Evolutionary conservation across 805 yeast species (phyloP).

Genomic region (Maudiozyma saulgeensis): DNA sequence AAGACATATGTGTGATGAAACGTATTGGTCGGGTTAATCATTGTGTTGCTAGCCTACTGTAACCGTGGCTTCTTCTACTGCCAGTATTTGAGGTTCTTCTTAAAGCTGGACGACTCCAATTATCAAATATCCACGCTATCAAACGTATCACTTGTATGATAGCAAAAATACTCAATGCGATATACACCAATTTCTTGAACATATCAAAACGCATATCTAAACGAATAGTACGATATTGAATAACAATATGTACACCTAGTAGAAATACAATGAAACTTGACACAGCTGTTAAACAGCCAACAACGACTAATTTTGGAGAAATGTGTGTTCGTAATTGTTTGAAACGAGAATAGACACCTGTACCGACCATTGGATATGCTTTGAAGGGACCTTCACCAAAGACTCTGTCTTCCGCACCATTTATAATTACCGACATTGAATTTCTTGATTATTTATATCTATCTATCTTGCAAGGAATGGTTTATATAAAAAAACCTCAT

Average conservation of each 20-base stretch:
- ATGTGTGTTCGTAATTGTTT: not conserved
- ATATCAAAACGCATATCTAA: conserved; percentile 9
- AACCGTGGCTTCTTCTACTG: not conserved
- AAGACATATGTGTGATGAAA: too few species aligned
- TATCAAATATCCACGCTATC: conserved; percentile 1
- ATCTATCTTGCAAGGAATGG: too few species aligned
- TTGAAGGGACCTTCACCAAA: conserved; percentile 13
- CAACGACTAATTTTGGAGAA: conserved; percentile 4
- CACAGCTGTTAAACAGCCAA: conserved; percentile 18
- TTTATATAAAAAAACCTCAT: too few species aligned
- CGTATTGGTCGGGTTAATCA: too few species aligned
- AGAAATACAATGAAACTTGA: conserved; percentile 26
- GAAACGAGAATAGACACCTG: conserved; percentile 1
- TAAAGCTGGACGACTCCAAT: not conserved
- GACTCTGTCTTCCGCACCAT: conserved; percentile 8
- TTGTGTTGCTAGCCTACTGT: not conserved
- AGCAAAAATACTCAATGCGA: conserved; percentile 11
- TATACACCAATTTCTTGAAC: conserved; percentile 11
- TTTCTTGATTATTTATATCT: too few species aligned
- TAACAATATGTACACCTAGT: conserved; percentile 29
- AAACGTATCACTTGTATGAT: conserved; percentile 11
- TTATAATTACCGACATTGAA: not conserved
- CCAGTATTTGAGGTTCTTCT: not conserved
- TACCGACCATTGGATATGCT: conserved; percentile 14
- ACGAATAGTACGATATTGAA: conserved; percentile 29